Evolutionary conservation across 495 filamentous ascomycete species (phyloP).

Genomic region (Talaromyces thailandensis): DNA sequence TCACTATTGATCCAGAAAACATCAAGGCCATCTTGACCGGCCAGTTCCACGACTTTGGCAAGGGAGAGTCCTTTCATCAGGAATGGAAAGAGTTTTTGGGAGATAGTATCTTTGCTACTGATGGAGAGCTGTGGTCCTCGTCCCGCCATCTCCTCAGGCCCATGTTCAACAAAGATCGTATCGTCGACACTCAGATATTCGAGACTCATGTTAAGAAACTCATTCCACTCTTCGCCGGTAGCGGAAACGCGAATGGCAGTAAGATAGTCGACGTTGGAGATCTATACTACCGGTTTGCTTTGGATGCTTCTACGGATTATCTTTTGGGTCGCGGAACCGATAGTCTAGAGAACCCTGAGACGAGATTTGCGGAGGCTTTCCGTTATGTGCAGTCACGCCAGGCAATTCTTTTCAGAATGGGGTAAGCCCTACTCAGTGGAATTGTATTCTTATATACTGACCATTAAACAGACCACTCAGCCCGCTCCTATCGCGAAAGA

Average conservation of each 20-base stretch:
- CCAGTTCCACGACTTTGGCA: constrained; percentile 60
- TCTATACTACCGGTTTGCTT: constrained; percentile 70
- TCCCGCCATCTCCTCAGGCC: constrained; percentile 72
- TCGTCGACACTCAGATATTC: constrained; percentile 72
- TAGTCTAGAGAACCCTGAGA: constrained; percentile 49
- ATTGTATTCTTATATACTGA: background rate
- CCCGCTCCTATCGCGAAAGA: constrained; percentile 41
- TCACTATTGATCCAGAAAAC: constrained; percentile 59
- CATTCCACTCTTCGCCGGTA: constrained; percentile 49
- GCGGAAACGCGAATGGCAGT: constrained; percentile 27
- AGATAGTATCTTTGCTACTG: constrained; percentile 71
- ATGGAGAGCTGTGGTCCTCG: constrained; percentile 64
- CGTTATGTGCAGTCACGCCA: constrained; percentile 63
- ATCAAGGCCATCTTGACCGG: constrained; percentile 76
- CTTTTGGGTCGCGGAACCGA: constrained; percentile 69
- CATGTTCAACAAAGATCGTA: constrained; percentile 74
- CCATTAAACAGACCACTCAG: constrained; percentile 38
- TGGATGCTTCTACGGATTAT: constrained; percentile 80
- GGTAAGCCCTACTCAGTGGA: constrained; percentile 20
- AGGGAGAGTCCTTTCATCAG: constrained; percentile 57
- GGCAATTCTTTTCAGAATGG: constrained; percentile 46
- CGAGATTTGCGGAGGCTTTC: constrained; percentile 64
- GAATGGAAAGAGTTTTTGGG: constrained; percentile 70
- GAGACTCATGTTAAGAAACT: constrained; percentile 66
- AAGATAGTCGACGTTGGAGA: constrained; percentile 56